Conservation (phyloP, 1,139 yeast species). For the Hansenula anomala region DNA sequence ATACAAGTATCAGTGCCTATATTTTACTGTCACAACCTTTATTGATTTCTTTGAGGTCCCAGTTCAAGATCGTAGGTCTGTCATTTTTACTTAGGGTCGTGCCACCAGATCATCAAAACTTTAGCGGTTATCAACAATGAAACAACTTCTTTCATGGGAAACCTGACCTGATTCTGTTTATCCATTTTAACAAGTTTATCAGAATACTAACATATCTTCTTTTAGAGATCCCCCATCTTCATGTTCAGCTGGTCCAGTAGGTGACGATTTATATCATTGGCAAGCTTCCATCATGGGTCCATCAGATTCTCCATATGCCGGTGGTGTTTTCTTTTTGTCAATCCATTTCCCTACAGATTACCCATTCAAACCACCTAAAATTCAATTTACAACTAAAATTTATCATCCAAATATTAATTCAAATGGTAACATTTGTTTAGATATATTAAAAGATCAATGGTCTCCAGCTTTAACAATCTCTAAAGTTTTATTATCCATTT, state of each 20-base stretch:
- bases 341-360: slow-evolving; percentile 94
- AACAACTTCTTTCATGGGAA: too few relatives aligned
- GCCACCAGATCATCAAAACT: too few relatives aligned
- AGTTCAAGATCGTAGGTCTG: too few relatives aligned
- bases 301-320: slow-evolving; percentile 88
- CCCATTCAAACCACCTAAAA: slow-evolving; percentile 92
- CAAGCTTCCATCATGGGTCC: slow-evolving; percentile 98
- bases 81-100: too few relatives aligned
- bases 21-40: too few relatives aligned
- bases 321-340: slow-evolving; percentile 87
- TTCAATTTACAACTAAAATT: slow-evolving; percentile 84
- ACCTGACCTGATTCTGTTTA: too few relatives aligned
- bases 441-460: slow-evolving; percentile 86
- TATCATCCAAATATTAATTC: slow-evolving; percentile 90
- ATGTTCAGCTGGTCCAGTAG: slow-evolving; percentile 98
- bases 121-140: neutral
- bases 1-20: too few relatives aligned
- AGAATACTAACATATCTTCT: slow-evolving; percentile 27
- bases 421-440: slow-evolving; percentile 83
- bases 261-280: slow-evolving; percentile 95
- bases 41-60: too few relatives aligned
- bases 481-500: slow-evolving; percentile 81
- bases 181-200: neutral
- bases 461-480: slow-evolving; percentile 89
- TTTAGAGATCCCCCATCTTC: slow-evolving; percentile 96